Conservation (phyloP, 495 filamentous ascomycete genomes). For the Podospora pseudoanserina region DNA sequence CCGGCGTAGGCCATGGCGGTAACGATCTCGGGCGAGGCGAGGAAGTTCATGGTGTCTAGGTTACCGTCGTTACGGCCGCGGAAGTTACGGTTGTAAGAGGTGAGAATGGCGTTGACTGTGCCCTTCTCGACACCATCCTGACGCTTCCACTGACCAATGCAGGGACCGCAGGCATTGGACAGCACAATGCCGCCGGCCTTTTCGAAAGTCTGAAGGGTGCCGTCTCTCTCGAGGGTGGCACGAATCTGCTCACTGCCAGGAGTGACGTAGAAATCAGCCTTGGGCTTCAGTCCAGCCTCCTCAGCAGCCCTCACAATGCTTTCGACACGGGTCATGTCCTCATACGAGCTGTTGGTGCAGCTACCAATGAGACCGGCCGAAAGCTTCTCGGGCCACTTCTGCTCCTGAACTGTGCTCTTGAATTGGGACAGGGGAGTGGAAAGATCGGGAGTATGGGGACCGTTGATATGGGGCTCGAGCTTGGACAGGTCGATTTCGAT, state of each 20-base stretch:
- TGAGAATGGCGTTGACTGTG: slow-evolving; percentile 89
- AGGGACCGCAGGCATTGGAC: slow-evolving; percentile 94
- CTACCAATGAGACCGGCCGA: slow-evolving; percentile 92
- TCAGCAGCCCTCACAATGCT: slow-evolving; percentile 84
- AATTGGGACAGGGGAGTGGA: slow-evolving; percentile 89
- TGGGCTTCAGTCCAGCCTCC: slow-evolving; percentile 81
- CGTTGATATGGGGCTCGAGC: slow-evolving; percentile 96
- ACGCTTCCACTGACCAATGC: slow-evolving; percentile 95
- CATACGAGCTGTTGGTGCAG: slow-evolving; percentile 97
- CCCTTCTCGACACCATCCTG: slow-evolving; percentile 79
- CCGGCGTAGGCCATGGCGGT: slow-evolving; percentile 94
- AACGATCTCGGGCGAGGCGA: slow-evolving; percentile 92
- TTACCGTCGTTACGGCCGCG: slow-evolving; percentile 96
- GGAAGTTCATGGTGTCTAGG: slow-evolving; percentile 94
- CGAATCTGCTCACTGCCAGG: slow-evolving; percentile 96
- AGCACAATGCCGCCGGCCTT: slow-evolving; percentile 83
- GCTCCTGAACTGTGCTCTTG: slow-evolving; percentile 71
- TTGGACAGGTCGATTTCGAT: slow-evolving; percentile 88
- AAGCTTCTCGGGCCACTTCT: slow-evolving; percentile 86
- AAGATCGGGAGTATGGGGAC: slow-evolving; percentile 92
- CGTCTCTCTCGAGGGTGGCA: slow-evolving; percentile 82
- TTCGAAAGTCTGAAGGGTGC: slow-evolving; percentile 80
- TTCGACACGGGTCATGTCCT: slow-evolving; percentile 96
- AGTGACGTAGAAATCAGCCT: slow-evolving; percentile 89
- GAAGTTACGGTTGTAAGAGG: slow-evolving; percentile 98